Evolutionary conservation across 2,329 filamentous ascomycete genomes (phyloP).

Genomic region (Thelonectria blattea): DNA sequence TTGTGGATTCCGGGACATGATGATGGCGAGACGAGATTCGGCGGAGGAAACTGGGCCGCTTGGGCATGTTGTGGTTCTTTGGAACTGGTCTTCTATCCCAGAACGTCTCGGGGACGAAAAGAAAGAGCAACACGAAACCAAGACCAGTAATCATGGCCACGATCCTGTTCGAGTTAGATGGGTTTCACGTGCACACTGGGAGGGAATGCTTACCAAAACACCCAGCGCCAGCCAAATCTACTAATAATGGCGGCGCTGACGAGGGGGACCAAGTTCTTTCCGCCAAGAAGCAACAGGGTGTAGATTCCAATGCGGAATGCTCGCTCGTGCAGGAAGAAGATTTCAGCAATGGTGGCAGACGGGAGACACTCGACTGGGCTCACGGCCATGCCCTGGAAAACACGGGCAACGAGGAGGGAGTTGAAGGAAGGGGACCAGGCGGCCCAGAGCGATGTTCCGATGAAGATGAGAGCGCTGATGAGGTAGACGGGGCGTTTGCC

Average conservation of each 20-base stretch:
- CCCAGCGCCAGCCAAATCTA: constrained; percentile 83
- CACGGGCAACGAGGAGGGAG: constrained; percentile 79
- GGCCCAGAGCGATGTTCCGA: constrained; percentile 81
- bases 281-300: constrained; percentile 83
- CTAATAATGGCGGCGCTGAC: constrained; percentile 87
- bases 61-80: constrained; percentile 40
- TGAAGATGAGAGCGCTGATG: constrained; percentile 76
- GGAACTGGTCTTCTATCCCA: constrained; percentile 81
- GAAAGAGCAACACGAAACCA: constrained; percentile 74
- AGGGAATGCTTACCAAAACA: constrained; percentile 70
- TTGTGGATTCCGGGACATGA: constrained; percentile 30
- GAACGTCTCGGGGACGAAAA: constrained; percentile 94
- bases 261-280: constrained; percentile 88
- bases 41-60: constrained; percentile 54
- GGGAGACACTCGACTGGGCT: constrained; percentile 92
- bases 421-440: constrained; percentile 80
- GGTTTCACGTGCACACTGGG: background rate
- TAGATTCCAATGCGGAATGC: constrained; percentile 95
- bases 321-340: constrained; percentile 93
- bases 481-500: constrained; percentile 94
- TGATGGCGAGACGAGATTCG: constrained; percentile 53
- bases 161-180: constrained; percentile 60
- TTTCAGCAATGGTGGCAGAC: constrained; percentile 92
- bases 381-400: constrained; percentile 87
- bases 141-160: constrained; percentile 80